These are phyloP conservation scores for Phoma sp. DNA, from an alignment of 2,329 filamentous ascomycete species.

Conservation along the genomic window DNA sequence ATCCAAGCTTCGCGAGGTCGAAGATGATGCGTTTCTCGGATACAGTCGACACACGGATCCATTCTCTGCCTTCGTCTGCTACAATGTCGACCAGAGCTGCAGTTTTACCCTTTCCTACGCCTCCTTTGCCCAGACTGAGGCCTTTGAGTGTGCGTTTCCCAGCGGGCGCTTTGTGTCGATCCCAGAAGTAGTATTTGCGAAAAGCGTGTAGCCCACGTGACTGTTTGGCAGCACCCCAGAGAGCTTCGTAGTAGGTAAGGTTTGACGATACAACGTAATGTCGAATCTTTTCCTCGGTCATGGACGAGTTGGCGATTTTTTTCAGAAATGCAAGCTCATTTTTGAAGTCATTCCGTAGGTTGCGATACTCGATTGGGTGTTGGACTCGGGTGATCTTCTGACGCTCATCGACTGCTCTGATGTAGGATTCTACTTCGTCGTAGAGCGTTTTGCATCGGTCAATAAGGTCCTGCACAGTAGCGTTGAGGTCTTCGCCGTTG, in stretches of 20 bases:
- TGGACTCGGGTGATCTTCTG: conserved; percentile 43
- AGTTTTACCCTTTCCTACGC: conserved; percentile 53
- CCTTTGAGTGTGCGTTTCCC: conserved; percentile 35
- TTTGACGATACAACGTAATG: conserved; percentile 71
- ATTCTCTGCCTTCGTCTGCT: conserved; percentile 66
- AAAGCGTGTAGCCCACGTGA: conserved; percentile 64
- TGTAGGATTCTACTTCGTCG: conserved; percentile 52
- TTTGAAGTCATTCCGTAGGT: conserved; percentile 43
- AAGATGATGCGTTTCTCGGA: conserved; percentile 69
- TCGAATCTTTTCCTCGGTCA: conserved; percentile 42
- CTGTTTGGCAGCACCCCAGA: conserved; percentile 68
- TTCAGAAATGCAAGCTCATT: conserved; percentile 44
- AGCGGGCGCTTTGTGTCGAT: conserved; percentile 25
- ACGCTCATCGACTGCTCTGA: conserved; percentile 40
- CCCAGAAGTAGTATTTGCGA: conserved; percentile 47
- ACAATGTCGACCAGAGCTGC: conserved; percentile 70
- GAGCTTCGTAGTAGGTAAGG: conserved; percentile 66
- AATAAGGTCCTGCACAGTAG: conserved; percentile 43
- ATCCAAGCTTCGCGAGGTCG: conserved; percentile 72
- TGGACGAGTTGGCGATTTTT: conserved; percentile 33
- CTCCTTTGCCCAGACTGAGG: conserved; percentile 35
- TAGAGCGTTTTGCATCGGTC: conserved; percentile 47
- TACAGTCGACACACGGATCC: conserved; percentile 72
- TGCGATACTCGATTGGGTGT: conserved; percentile 46
- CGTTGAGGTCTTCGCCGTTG: conserved; percentile 26